phyloP scores from a whole-genome alignment of 1,139 yeast species.

The Lizanozyma gosingica region DNA sequence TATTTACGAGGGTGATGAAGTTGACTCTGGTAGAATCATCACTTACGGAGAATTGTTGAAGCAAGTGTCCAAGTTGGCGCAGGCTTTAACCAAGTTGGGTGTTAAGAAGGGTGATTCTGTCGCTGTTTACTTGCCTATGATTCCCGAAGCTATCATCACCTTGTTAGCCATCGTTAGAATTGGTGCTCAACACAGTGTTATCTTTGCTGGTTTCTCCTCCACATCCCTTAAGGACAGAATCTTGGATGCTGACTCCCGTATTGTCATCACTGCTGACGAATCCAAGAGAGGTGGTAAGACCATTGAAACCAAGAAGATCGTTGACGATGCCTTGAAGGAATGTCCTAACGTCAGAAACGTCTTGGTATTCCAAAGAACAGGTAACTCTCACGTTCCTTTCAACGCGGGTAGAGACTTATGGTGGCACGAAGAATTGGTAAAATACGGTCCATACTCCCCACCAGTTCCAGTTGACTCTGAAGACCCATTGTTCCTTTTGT shows the following conservation, averaged over 20 bases:
- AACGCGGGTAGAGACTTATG: constrained; percentile 57
- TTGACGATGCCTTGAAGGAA: constrained; percentile 67
- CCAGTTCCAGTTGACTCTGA: constrained; percentile 54
- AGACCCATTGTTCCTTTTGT: constrained; percentile 55
- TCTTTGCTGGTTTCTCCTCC: constrained; percentile 77
- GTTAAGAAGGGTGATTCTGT: constrained; percentile 78
- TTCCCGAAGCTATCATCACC: constrained; percentile 70
- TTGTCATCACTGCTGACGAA: constrained; percentile 75
- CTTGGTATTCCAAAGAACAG: constrained; percentile 66
- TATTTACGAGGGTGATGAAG: constrained; percentile 75
- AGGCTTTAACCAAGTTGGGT: constrained; percentile 55
- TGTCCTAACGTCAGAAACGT: constrained; percentile 65
- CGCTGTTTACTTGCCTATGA: constrained; percentile 82
- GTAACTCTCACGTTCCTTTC: constrained; percentile 58
- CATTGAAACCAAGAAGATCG: constrained; percentile 74
- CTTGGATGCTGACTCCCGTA: constrained; percentile 63
- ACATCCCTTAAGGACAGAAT: constrained; percentile 72
- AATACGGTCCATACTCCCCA: constrained; percentile 56
- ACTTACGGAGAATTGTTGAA: constrained; percentile 66
- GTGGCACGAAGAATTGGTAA: constrained; percentile 72
- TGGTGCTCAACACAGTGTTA: constrained; percentile 79
- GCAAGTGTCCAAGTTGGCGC: constrained; percentile 63
- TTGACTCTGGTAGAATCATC: constrained; percentile 50
- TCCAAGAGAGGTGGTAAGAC: constrained; percentile 77
- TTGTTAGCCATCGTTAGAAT: constrained; percentile 66